phyloP scores from a whole-genome alignment of 805 yeast genomes.

The Peterozyma toletana region DNA sequence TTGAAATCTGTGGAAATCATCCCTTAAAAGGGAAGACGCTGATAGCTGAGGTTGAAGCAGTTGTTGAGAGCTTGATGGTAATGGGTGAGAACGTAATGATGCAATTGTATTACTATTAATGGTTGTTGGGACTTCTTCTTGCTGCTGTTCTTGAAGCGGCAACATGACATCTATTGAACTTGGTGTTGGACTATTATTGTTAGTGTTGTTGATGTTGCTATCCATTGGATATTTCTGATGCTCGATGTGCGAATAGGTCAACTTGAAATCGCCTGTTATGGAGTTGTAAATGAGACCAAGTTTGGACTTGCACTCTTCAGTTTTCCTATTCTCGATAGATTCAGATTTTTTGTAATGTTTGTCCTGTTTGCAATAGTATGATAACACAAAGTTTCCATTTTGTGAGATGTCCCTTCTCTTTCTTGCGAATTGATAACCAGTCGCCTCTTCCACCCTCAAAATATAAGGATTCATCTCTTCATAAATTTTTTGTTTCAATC shows the following conservation, averaged over 20 bases:
- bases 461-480: conserved; percentile 4
- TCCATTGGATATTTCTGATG: neutral
- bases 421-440: conserved; percentile 6
- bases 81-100: no score
- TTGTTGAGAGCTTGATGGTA: no score
- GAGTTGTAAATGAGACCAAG: conserved; percentile 5
- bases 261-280: conserved; percentile 7
- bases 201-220: neutral
- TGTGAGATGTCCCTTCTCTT: conserved; percentile 9
- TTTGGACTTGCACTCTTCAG: conserved; percentile 7
- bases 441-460: conserved; percentile 3
- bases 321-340: conserved; percentile 5
- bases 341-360: conserved; percentile 7
- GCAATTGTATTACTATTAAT: no score
- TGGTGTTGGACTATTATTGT: no score
- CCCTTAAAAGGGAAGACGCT: no score
- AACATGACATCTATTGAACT: conserved; percentile 1
- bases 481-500: conserved; percentile 4
- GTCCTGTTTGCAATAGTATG: conserved; percentile 8
- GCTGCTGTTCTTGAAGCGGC: conserved; percentile 1
- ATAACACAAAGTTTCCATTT: conserved; percentile 8
- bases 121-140: neutral
- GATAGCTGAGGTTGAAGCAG: no score
- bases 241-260: conserved; percentile 6
- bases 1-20: no score